Conservation (phyloP, 2,329 filamentous ascomycete species). For the Claviceps sp. region DNA sequence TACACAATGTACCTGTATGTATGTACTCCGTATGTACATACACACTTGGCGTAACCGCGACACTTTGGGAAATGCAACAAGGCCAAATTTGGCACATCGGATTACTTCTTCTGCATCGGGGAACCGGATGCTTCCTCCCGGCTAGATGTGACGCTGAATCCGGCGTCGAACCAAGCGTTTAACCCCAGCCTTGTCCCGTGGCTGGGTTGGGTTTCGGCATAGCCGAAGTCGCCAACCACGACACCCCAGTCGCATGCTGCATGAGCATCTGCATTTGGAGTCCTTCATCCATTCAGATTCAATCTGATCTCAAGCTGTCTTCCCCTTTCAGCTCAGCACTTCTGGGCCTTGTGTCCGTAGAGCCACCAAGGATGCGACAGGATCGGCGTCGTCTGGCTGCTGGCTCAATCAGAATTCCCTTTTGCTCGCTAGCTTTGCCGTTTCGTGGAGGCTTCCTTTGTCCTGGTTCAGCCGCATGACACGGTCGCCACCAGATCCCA, state of each 20-base stretch:
- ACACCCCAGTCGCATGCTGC: neutral
- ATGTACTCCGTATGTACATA: too few relatives aligned
- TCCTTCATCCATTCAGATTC: neutral
- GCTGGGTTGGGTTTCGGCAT: neutral
- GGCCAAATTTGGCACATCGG: too few relatives aligned
- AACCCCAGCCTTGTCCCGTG: too few relatives aligned
- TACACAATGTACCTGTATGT: too few relatives aligned
- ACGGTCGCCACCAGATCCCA: neutral
- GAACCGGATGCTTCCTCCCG: neutral
- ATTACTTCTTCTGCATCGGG: too few relatives aligned
- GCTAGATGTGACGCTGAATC: neutral
- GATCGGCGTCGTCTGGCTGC: neutral
- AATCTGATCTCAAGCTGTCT: neutral
- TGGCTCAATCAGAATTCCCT: too few relatives aligned
- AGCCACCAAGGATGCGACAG: neutral
- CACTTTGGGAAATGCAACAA: too few relatives aligned
- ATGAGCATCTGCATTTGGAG: neutral
- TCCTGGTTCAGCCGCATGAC: neutral
- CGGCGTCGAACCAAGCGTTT: neutral
- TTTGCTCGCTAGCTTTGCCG: neutral
- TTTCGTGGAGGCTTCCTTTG: neutral
- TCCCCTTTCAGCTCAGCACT: neutral
- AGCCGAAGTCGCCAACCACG: conserved; percentile 4
- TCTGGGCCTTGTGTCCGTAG: neutral
- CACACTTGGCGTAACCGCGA: too few relatives aligned